Evolutionary conservation across 345 rosid genomes (phyloP), one percentile per base, ranked within the genome.

Genomic region (Nasturtium officinale): DNA sequence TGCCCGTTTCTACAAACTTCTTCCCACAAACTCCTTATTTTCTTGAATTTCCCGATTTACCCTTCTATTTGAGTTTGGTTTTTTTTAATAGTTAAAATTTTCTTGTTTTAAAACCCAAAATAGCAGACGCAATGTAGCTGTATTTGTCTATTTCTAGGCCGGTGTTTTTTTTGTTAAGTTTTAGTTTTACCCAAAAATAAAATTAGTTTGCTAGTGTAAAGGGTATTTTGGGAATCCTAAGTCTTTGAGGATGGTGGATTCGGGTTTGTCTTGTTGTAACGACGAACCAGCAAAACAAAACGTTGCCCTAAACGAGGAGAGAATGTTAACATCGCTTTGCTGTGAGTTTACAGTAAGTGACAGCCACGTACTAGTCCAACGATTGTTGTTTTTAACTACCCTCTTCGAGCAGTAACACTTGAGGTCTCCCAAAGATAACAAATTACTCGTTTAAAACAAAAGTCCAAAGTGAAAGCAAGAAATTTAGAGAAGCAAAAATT

Each of bases 1-100:
- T 75, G 87, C 92, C 86, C 87, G 88, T 86, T 87, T 87, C 85
- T 77, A 83, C 81, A 79, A 79, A 20, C 66, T 40, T 25, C 66
- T 60, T 60, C 20, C 32, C 5, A 59, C 64, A 37, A 59, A 59
- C 29, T 26, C 20, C 35, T 35, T 33, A 32, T 35, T 43, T 60
- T 48, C 12, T 25, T 37, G 2, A 2, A 7, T 67, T 83, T 63
- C 76, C 89, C 18, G 38, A 65, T 26, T 42, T 83, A 57, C 88
- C 91, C 87, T 82, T 77, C 15, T 66, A 10, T 46, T 30, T 38
- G 9, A 9, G 33, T 52, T 43, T 54, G 0, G 23, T 4, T 33
- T 60, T 57, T 11, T 40, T 43, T 8, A 64, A 67, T 73, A 61
- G 74, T 61, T 25, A 6, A 8, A 35, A 15, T 2, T 7, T 43